Evolutionary conservation across 2,329 filamentous ascomycete genomes (phyloP).

Genomic region (Phialemoniopsis sp.): DNA sequence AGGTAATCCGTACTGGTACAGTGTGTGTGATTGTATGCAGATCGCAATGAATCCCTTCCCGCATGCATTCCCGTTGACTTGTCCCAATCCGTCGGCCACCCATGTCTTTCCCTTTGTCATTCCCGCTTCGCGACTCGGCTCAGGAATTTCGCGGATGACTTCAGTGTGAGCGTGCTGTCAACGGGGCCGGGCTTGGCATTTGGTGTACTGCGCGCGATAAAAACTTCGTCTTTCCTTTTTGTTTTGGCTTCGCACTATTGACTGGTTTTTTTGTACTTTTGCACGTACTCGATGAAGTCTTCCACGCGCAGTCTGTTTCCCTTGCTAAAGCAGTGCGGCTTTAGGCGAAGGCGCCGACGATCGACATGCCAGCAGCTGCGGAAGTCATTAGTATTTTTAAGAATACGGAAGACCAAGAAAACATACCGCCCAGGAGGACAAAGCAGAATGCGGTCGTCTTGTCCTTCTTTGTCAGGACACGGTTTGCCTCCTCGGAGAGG

Average conservation of each 20-base stretch:
- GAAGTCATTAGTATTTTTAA: background rate
- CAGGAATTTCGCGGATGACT: too few species aligned
- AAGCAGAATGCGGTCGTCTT: conserved; percentile 49
- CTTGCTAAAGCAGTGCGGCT: background rate
- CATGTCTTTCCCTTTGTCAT: too few species aligned
- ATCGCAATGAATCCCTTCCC: background rate
- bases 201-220: background rate
- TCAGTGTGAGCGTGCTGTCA: too few species aligned
- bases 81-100: too few species aligned
- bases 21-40: conserved; percentile 1
- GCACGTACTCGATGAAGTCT: background rate
- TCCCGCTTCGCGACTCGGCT: too few species aligned
- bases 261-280: background rate
- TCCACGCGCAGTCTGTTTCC: background rate
- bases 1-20: background rate
- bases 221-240: background rate
- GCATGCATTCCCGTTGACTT: too few species aligned
- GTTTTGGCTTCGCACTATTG: background rate
- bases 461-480: conserved; percentile 44
- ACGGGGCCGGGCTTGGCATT: background rate
- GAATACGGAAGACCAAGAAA: background rate
- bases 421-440: conserved; percentile 46
- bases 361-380: conserved; percentile 38
- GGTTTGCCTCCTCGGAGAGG: conserved; percentile 51
- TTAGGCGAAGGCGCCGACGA: conserved; percentile 42